Percentiles rank a stretch among this genome's conserved stretches.
Evolutionary conservation across 257 asterid species (phyloP).

Genomic region (Henckelia pumila): DNA sequence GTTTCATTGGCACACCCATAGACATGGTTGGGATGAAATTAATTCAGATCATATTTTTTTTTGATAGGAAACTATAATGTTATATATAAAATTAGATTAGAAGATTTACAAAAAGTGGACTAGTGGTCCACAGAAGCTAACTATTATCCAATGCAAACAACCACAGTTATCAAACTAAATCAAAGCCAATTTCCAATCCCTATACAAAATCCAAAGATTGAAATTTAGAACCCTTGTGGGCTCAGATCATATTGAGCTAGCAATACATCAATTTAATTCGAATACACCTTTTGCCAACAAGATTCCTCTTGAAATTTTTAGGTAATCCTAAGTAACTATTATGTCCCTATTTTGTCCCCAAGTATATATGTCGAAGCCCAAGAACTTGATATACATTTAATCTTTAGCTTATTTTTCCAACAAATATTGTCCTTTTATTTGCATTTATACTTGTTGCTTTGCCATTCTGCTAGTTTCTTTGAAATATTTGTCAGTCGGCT

Average conservation of each 20-base stretch:
- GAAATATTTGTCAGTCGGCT: background rate
- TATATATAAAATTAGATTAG: no score
- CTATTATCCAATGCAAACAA: no score
- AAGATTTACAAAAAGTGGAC: no score
- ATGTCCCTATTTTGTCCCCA: conserved; percentile 1
- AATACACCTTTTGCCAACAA: background rate
- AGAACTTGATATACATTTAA: background rate
- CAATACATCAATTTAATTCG: background rate
- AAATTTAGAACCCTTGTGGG: no score
- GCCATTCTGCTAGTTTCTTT: conserved; percentile 13
- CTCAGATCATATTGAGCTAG: background rate
- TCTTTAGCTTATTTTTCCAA: background rate
- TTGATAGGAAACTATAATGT: no score
- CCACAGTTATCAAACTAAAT: no score
- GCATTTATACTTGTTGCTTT: no score
- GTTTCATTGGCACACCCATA: background rate
- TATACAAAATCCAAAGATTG: no score
- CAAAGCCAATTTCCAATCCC: no score
- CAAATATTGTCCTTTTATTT: conserved; percentile 1
- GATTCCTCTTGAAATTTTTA: background rate
- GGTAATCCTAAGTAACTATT: background rate
- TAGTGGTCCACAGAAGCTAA: no score
- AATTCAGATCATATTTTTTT: background rate
- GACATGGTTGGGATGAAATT: background rate
- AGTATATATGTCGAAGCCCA: background rate